Evolutionary conservation across 2,329 filamentous ascomycete genomes (phyloP).

Genomic region (Ophiostoma fasciatum): DNA sequence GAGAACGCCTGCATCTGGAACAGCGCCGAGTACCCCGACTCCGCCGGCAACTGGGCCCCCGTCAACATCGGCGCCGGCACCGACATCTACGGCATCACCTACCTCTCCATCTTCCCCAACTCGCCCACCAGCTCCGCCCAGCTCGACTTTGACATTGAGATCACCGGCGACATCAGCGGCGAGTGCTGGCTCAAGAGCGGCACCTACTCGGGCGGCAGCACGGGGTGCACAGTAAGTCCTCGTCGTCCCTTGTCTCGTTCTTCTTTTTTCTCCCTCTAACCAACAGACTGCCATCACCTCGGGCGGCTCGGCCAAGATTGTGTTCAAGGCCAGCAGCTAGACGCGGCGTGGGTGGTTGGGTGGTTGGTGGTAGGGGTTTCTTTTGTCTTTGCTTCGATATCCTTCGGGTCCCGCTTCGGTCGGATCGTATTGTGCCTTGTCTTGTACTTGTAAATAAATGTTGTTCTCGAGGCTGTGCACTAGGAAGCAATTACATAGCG

Average conservation of each 20-base stretch:
- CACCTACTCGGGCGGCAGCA: constrained; percentile 40
- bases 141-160: constrained; percentile 67
- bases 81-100: constrained; percentile 49
- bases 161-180: constrained; percentile 46
- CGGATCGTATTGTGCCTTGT: no score
- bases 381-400: no score
- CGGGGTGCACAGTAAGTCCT: constrained; percentile 62
- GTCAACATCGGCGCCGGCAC: constrained; percentile 72
- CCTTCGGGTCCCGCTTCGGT: no score
- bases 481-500: no score
- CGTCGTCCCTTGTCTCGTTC: no score
- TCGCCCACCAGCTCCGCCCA: constrained; percentile 52
- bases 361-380: no score
- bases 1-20: constrained; percentile 65
- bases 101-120: constrained; percentile 77
- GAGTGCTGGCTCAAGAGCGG: constrained; percentile 53
- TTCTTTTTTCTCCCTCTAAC: no score
- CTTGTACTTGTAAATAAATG: no score
- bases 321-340: constrained; percentile 8
- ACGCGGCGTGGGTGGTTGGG: no score
- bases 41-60: constrained; percentile 73
- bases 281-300: constrained; percentile 8
- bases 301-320: constrained; percentile 7
- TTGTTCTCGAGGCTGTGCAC: no score
- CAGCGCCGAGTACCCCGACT: constrained; percentile 30